Conservation (phyloP, 768 basidiomycete species). For the Tylopilus sp. region DNA sequence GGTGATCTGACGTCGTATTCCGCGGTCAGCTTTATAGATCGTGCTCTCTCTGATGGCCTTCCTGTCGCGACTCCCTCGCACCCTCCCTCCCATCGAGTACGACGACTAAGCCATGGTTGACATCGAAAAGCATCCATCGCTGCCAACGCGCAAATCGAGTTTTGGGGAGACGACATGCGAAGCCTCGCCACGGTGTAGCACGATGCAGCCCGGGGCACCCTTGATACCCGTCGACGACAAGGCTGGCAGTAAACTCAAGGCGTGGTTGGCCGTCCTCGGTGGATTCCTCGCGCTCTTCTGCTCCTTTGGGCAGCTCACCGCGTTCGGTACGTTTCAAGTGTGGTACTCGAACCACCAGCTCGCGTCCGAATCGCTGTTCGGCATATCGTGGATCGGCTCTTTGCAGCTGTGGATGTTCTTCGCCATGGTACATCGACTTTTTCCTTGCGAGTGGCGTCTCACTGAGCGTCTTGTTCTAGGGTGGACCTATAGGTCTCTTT, state of each 20-base stretch:
- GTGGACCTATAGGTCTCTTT: conserved; percentile 55
- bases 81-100: conserved; percentile 7
- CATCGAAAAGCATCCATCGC: conserved; percentile 27
- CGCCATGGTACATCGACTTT: conserved; percentile 50
- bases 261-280: conserved; percentile 54
- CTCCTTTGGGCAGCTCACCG: conserved; percentile 68
- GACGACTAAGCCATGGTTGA: conserved; percentile 26
- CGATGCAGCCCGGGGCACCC: conserved; percentile 18
- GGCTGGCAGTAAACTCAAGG: conserved; percentile 19
- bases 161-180: conserved; percentile 18
- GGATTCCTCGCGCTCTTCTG: conserved; percentile 65
- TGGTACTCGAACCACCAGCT: conserved; percentile 67
- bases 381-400: conserved; percentile 70
- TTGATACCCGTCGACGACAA: conserved; percentile 13
- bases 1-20: conserved; percentile 20
- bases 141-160: conserved; percentile 19
- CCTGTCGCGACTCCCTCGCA: conserved; percentile 8
- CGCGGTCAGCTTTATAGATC: conserved; percentile 27
- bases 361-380: conserved; percentile 43
- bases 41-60: background rate
- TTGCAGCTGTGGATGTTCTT: conserved; percentile 69
- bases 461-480: conserved; percentile 36
- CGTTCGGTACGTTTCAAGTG: conserved; percentile 69
- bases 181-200: conserved; percentile 21
- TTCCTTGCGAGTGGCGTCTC: background rate